Evolutionary conservation across 257 asterid genomes (phyloP).

Genomic region (Solanum lycopersicoides): DNA sequence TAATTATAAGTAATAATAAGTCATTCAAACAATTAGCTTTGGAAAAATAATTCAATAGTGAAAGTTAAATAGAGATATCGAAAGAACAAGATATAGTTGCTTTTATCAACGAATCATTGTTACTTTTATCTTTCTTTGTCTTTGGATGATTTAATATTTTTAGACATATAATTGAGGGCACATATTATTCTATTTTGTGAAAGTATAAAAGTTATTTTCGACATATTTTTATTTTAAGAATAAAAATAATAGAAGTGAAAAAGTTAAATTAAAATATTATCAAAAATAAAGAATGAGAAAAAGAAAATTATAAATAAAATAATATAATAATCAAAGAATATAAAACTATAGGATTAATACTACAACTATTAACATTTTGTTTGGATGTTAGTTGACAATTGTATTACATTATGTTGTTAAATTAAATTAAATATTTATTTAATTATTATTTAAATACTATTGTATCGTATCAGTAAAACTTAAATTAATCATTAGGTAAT

Average conservation of each 20-base stretch:
- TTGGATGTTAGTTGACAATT: no score
- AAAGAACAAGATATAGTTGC: background rate
- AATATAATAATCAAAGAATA: background rate
- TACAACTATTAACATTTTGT: background rate
- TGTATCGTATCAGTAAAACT: no score
- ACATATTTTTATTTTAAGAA: background rate
- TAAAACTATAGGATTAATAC: background rate
- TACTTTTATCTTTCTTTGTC: background rate
- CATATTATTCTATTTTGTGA: background rate
- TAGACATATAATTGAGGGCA: background rate
- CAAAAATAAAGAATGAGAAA: no score
- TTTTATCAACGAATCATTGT: background rate
- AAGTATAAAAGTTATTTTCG: background rate
- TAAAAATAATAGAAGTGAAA: background rate
- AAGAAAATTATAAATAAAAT: background rate
- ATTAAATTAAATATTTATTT: no score
- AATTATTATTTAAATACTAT: no score
- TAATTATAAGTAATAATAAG: no score
- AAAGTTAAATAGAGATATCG: background rate
- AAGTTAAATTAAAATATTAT: background rate
- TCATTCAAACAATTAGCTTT: no score
- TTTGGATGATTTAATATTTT: background rate
- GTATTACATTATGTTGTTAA: no score
- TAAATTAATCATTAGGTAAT: no score
- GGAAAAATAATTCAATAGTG: background rate